Base-by-base conservation (phyloP, 768 basidiomycete species). In the Termitomyces eurrhizus region DNA sequence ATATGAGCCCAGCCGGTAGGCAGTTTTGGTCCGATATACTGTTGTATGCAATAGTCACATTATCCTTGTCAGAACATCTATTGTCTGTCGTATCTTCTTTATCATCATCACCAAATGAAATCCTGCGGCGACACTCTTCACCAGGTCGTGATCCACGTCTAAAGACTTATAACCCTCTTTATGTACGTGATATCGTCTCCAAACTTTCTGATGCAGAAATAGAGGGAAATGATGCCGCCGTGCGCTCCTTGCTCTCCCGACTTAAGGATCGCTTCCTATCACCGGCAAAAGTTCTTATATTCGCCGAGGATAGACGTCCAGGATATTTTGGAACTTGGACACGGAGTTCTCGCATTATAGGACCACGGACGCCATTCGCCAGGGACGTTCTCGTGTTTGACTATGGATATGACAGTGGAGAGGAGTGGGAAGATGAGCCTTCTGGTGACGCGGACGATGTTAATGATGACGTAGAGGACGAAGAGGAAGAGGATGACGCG, bases 281-380 rank as follows among this genome's bases (percentile, higher is more conserved):
- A 50, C 89, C 89, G 0, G 84, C 87, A 53, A 98, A 97, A 74
- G 84, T 87, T 3, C 77, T 98, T 44, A 87, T 92, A 60, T 98
- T 97, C 72, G 74, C 78, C 16, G 88, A 89, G 59, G 93, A 98
- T 70, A 80, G 83, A 0, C 85, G 97, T 52, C 96, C 97, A 13
- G 94, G 94, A 1, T 98, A 96, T 73, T 89, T 87, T 67, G 96
- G 95, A 24, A 98, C 97, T 7, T 98, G 92, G 89, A 95, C 94
- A 8, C 87, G 89, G 57, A 84, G 79, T 61, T 95, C 94, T 14
- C 78, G 79, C 18, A 73, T 84, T 37, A 85, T 98, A 61, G 89
- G 93, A 0, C 88, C 95, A 2, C 86, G 97, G 16, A 84, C 81
- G 18, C 95, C 97, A 1, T 89, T 96, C 62, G 85, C 81, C 2